These are phyloP conservation scores for Tolypocladium guangdongense DNA, from an alignment of 2,329 filamentous ascomycete genomes.

Conservation along the genomic window DNA sequence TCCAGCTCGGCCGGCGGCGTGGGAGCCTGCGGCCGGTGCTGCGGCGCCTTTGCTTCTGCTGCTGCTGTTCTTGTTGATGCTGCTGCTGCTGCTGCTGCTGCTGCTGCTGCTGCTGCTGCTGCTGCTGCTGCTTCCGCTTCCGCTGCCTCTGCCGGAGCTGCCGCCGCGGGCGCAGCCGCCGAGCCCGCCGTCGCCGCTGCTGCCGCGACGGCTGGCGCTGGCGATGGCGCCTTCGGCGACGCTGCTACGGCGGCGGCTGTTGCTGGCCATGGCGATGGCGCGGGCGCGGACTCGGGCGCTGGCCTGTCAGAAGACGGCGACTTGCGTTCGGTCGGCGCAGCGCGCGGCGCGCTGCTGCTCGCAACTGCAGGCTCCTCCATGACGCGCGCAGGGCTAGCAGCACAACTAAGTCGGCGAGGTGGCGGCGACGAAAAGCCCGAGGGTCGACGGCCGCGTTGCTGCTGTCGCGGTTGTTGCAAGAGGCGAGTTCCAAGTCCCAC, in stretches of 20 bases:
- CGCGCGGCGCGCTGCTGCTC: neutral
- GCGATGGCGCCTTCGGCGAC: neutral
- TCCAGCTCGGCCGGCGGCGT: slow-evolving; percentile 1
- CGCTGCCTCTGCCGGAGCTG: neutral
- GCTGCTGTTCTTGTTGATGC: neutral
- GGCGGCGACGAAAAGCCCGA: neutral
- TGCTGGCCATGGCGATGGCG: neutral
- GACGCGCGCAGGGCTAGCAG: neutral
- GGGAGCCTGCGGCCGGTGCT: neutral
- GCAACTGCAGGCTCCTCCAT: neutral
- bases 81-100: neutral
- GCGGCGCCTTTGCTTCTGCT: neutral
- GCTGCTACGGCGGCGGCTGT: neutral
- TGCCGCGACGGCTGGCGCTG: neutral
- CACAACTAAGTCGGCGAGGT: neutral
- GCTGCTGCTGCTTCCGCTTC: neutral
- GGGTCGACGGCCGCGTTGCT: neutral
- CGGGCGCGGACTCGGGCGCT: neutral
- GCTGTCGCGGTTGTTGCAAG: neutral
- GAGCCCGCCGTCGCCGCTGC: neutral
- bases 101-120: neutral
- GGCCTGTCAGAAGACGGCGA: neutral
- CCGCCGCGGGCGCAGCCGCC: neutral
- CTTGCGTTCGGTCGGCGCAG: neutral
- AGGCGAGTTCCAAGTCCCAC: neutral